phyloP scores from a whole-genome alignment of 164 flowering plant genomes.

The Protea cynaroides region DNA sequence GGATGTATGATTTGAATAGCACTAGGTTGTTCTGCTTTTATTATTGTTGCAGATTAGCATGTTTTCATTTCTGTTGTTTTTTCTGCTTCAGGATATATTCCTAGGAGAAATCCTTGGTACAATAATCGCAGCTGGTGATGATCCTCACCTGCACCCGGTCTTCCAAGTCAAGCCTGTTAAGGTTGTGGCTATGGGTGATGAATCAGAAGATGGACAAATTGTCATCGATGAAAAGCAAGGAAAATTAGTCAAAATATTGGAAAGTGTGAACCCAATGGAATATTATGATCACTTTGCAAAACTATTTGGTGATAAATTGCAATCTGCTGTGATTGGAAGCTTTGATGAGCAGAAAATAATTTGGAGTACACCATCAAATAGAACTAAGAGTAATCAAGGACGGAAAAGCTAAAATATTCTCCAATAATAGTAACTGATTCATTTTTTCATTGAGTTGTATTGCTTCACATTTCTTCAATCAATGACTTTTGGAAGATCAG shows the following conservation, averaged over 20 bases:
- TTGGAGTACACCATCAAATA: conserved; percentile 46
- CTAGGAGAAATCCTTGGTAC: conserved; percentile 86
- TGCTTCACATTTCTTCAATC: background rate
- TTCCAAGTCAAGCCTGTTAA: conserved; percentile 29
- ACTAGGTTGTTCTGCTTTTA: background rate
- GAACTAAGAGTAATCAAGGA: conserved; percentile 3
- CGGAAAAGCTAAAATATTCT: background rate
- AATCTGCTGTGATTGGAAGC: conserved; percentile 72
- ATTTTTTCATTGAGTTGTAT: background rate
- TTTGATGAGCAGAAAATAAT: conserved; percentile 62
- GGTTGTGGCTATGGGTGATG: conserved; percentile 52
- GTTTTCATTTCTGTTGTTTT: background rate
- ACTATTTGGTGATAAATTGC: conserved; percentile 41
- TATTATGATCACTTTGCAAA: conserved; percentile 46
- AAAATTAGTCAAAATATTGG: conserved; percentile 40
- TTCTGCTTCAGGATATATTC: conserved; percentile 52
- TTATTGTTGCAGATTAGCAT: background rate
- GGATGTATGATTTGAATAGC: background rate
- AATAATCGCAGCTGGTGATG: conserved; percentile 40
- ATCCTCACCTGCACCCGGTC: conserved; percentile 25
- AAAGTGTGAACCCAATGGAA: conserved; percentile 33
- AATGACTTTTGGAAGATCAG: background rate
- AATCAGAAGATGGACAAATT: conserved; percentile 58
- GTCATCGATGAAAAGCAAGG: conserved; percentile 43
- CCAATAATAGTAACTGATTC: background rate